A percentile compares a stretch with the other conserved stretches of the same genome.
Conservation (phyloP, 2,329 filamentous ascomycete genomes). For the Hypoxylon sp. region DNA sequence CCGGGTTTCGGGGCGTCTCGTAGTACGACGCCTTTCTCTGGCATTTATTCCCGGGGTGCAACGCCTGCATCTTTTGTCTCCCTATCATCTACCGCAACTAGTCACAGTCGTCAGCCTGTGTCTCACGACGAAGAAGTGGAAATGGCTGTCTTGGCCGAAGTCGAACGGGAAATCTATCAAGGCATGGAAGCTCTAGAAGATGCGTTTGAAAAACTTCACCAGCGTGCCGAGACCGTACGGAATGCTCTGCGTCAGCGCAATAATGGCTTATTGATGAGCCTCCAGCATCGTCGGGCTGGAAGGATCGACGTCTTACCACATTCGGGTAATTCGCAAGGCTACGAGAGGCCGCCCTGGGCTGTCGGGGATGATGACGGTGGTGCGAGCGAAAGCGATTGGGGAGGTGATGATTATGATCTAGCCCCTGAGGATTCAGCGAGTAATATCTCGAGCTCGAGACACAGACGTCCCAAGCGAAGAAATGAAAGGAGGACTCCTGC, state of each 20-base stretch:
- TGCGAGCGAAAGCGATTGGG: constrained; percentile 71
- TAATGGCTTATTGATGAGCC: constrained; percentile 78
- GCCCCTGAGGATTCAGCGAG: constrained; percentile 86
- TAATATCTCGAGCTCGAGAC: constrained; percentile 81
- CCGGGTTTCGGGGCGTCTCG: constrained; percentile 61
- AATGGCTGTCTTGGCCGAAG: constrained; percentile 88
- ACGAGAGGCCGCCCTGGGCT: constrained; percentile 65
- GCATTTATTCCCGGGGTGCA: constrained; percentile 67
- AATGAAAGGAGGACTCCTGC: constrained; percentile 80
- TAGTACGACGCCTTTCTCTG: constrained; percentile 65
- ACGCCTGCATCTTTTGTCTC: constrained; percentile 67
- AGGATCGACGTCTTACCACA: constrained; percentile 70
- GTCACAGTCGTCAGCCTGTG: constrained; percentile 71
- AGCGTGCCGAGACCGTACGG: constrained; percentile 85
- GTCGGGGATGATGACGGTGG: constrained; percentile 62
- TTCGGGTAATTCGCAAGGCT: constrained; percentile 64
- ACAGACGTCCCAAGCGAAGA: constrained; percentile 76
- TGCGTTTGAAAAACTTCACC: constrained; percentile 92
- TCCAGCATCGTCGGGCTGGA: constrained; percentile 68
- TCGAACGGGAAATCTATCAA: constrained; percentile 92
- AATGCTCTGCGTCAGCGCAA: constrained; percentile 84
- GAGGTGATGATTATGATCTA: constrained; percentile 70
- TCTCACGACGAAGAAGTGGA: constrained; percentile 95
- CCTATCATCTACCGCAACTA: constrained; percentile 57
- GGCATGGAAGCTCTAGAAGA: constrained; percentile 97